Evolutionary conservation across 495 filamentous ascomycete species (phyloP).

Genomic region (Aspergillus nidulans): DNA sequence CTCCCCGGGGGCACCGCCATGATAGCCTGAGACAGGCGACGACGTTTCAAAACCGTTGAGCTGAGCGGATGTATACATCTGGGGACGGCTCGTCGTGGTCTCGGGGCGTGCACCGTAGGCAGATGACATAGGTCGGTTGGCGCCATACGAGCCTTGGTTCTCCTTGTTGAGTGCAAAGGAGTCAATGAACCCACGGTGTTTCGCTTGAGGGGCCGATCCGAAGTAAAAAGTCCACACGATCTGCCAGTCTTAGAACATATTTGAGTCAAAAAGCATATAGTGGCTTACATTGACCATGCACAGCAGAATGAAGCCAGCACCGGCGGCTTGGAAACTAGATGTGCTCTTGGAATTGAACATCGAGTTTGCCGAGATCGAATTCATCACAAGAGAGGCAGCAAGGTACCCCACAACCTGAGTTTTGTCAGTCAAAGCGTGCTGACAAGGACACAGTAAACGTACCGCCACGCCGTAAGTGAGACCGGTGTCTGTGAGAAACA

Average conservation of each 20-base stretch:
- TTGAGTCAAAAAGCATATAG: background rate
- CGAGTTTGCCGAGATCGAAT: slow-evolving; percentile 76
- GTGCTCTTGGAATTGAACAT: slow-evolving; percentile 63
- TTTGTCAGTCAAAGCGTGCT: slow-evolving; percentile 19
- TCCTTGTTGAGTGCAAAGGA: slow-evolving; percentile 95
- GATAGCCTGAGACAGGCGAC: slow-evolving; percentile 79
- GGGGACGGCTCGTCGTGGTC: slow-evolving; percentile 74
- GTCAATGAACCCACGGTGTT: slow-evolving; percentile 86
- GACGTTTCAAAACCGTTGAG: slow-evolving; percentile 95
- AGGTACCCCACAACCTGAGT: slow-evolving; percentile 76
- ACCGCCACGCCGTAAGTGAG: slow-evolving; percentile 87
- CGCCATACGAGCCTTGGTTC: slow-evolving; percentile 61
- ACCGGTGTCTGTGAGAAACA: slow-evolving; percentile 75
- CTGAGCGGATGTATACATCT: slow-evolving; percentile 96
- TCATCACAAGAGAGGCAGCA: slow-evolving; percentile 73
- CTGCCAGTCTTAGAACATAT: slow-evolving; percentile 41
- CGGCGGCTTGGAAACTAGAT: slow-evolving; percentile 74
- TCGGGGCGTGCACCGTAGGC: slow-evolving; percentile 62
- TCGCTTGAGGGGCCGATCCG: slow-evolving; percentile 84
- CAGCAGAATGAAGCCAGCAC: slow-evolving; percentile 91
- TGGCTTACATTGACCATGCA: slow-evolving; percentile 83
- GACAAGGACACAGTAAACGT: slow-evolving; percentile 25
- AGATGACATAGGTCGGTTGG: slow-evolving; percentile 47
- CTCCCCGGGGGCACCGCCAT: slow-evolving; percentile 59
- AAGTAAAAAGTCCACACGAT: slow-evolving; percentile 99